Conservation (phyloP, 2,329 filamentous ascomycete species). For the Cryphonectria naterciae region DNA sequence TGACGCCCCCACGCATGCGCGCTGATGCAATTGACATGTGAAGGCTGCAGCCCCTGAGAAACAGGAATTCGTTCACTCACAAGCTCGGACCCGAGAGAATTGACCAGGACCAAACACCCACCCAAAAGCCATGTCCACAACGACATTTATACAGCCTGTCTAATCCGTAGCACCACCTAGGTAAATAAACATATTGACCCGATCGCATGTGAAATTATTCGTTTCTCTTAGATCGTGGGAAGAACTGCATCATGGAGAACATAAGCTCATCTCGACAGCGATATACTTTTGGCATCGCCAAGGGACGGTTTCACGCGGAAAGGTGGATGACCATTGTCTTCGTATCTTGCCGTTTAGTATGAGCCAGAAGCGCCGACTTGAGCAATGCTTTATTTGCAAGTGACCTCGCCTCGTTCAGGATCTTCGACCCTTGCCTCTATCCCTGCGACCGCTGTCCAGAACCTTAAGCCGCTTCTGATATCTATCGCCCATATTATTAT, state of each 20-base stretch:
- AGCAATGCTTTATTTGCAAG: neutral
- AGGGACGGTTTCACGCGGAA: neutral
- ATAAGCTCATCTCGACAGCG: neutral
- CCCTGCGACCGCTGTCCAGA: slow-evolving; percentile 48
- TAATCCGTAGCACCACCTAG: neutral
- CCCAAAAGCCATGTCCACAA: neutral
- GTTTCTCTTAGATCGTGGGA: neutral
- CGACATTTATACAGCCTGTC: neutral
- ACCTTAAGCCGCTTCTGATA: slow-evolving; percentile 72
- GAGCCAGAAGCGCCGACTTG: neutral
- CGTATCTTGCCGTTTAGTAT: neutral
- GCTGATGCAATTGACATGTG: slow-evolving; percentile 5
- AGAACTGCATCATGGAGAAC: neutral
- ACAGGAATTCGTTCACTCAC: neutral
- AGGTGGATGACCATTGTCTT: neutral
- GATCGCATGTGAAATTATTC: neutral
- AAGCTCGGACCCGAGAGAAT: neutral
- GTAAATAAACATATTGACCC: neutral
- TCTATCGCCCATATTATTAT: slow-evolving; percentile 72
- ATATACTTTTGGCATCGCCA: neutral
- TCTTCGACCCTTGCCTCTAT: slow-evolving; percentile 28
- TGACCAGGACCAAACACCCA: neutral
- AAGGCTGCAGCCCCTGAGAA: slow-evolving; percentile 3
- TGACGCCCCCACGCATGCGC: neutral
- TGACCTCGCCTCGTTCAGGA: neutral